These are phyloP conservation scores for Trypanosoma cruzi DNA, from an alignment of 208 protist species.

Conservation along the genomic window DNA sequence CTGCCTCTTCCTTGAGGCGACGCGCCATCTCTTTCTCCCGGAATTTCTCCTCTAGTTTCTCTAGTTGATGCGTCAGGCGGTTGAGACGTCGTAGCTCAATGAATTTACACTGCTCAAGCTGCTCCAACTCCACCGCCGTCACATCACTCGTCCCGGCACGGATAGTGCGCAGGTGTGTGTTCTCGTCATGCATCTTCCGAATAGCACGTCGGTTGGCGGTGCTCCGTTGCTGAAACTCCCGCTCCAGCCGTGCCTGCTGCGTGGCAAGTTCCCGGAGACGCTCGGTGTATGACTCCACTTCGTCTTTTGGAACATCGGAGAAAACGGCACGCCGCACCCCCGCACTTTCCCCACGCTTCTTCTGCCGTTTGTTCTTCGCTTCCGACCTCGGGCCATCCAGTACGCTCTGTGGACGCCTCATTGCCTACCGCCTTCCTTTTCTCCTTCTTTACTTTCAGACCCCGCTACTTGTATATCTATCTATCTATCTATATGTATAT, in stretches of 20 bases:
- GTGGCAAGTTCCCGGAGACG: constrained; percentile 51
- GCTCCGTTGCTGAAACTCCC: constrained; percentile 37
- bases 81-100: constrained; percentile 48
- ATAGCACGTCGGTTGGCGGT: constrained; percentile 50
- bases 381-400: not conserved
- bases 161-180: constrained; percentile 66
- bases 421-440: not conserved
- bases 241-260: constrained; percentile 36
- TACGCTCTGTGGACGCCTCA: constrained; percentile 12
- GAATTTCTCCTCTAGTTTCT: constrained; percentile 11
- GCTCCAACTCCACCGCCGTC: constrained; percentile 61
- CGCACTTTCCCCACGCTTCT: constrained; percentile 10
- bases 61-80: constrained; percentile 50
- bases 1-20: not conserved
- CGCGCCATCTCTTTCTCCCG: constrained; percentile 13
- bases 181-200: constrained; percentile 57
- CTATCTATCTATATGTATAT: not conserved
- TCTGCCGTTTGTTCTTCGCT: not conserved
- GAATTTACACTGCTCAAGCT: constrained; percentile 47
- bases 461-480: not conserved
- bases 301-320: constrained; percentile 10
- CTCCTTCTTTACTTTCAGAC: not conserved
- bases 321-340: constrained; percentile 17
- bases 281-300: constrained; percentile 31
- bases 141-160: constrained; percentile 32